These are phyloP conservation scores for Cucumis cinereus DNA, from an alignment of 306 rosid species.

Conservation along the genomic window DNA sequence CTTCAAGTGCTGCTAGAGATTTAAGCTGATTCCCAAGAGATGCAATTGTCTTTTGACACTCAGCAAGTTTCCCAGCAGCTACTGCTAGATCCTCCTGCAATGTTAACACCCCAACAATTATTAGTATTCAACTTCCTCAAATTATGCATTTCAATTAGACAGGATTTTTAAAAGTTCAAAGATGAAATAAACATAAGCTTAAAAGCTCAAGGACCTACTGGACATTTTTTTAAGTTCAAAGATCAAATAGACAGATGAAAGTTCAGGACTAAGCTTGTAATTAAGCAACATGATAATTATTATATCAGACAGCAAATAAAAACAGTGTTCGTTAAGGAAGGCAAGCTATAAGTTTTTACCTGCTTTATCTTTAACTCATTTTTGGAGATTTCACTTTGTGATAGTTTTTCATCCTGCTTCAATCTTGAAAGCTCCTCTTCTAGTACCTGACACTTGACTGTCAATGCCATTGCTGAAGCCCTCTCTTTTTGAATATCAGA, in stretches of 20 bases:
- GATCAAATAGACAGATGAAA: no score
- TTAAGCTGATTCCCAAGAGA: constrained; percentile 79
- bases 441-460: constrained; percentile 33
- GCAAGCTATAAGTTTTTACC: constrained; percentile 28
- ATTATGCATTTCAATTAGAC: not conserved
- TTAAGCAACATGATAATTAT: not conserved
- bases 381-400: constrained; percentile 27
- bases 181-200: no score
- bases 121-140: constrained; percentile 1
- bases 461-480: constrained; percentile 33
- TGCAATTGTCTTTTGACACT: constrained; percentile 93
- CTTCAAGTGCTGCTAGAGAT: constrained; percentile 78
- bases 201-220: no score
- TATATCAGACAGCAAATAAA: not conserved
- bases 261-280: no score
- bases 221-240: no score
- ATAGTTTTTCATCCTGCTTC: constrained; percentile 34
- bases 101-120: not conserved
- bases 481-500: constrained; percentile 47
- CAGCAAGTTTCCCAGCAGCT: constrained; percentile 85
- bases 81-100: constrained; percentile 71
- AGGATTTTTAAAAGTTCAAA: no score
- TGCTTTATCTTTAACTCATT: constrained; percentile 63
- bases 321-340: not conserved
- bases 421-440: constrained; percentile 48